These are phyloP conservation scores for Herpetomonas samuelpessoai DNA, from an alignment of 208 protist species.

Conservation along the genomic window DNA sequence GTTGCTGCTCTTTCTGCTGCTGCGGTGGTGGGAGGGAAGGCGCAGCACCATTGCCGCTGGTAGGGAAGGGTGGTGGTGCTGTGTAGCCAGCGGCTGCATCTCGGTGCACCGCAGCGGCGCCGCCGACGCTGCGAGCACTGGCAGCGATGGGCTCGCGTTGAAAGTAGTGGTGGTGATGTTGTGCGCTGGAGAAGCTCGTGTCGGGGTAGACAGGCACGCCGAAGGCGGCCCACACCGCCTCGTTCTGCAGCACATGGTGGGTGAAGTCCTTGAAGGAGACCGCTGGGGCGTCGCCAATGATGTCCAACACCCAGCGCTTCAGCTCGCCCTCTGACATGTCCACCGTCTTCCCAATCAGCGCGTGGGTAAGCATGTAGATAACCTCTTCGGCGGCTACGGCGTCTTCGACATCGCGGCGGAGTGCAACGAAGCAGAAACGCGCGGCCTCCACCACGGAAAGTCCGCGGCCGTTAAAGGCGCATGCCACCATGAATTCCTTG, in stretches of 20 bases:
- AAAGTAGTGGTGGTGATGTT: conserved; percentile 35
- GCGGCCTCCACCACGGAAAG: conserved; percentile 61
- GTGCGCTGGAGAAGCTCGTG: conserved; percentile 20
- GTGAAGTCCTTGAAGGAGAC: conserved; percentile 71
- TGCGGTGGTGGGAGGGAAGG: background rate
- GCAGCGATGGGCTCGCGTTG: conserved; percentile 1
- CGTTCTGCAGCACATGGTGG: conserved; percentile 70
- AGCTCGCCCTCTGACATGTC: conserved; percentile 73
- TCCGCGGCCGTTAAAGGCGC: conserved; percentile 54
- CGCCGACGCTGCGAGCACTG: background rate
- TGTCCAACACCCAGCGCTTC: conserved; percentile 57
- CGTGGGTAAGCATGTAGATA: conserved; percentile 69
- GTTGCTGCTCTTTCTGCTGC: background rate
- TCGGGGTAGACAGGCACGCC: conserved; percentile 61
- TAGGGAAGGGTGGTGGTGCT: background rate
- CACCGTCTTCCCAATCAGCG: conserved; percentile 64
- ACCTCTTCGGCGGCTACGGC: conserved; percentile 71
- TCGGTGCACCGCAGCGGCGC: too few species aligned
- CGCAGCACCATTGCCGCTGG: background rate
- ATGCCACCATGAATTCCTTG: conserved; percentile 66
- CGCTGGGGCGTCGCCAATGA: conserved; percentile 39
- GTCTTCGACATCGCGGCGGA: conserved; percentile 75
- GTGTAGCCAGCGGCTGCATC: too few species aligned
- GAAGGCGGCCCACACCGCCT: conserved; percentile 72
- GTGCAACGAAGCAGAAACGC: conserved; percentile 81